Base-by-base conservation (phyloP, 148 eudicot genomes). In the Tetragonia tetragonoides region DNA sequence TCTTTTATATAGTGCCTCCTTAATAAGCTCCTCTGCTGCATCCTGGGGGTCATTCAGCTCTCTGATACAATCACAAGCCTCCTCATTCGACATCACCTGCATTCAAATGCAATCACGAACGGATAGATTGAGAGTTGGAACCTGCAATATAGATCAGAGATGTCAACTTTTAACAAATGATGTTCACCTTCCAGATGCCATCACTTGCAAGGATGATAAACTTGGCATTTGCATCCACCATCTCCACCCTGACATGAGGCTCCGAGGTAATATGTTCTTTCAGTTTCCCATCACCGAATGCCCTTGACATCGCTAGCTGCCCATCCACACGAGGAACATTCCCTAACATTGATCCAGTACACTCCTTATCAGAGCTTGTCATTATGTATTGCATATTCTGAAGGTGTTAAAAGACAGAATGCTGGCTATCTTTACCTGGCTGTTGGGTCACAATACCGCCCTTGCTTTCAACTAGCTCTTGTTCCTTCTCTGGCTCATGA, bases 51-150 rank as follows among this genome's bases (percentile, higher is more conserved):
- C 85, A 3, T 78, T 72, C 1, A 84, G 11, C 6, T 81, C 86
- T 61, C 59, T 41, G 1, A 86, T 82, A 80, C 85, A 79, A 28
- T 86, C 86, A 5, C 75, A 81, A 6, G 80, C 90, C 16, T 87
- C 94, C 75, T 90, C 84, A 61, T 88, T 90, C 8, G 90, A 79
- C 90, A 90, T 81, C 62, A 85, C 89, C 88, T 85, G 75, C 18
- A 61, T 28, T 7, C 49, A 28, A 54, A 73, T 64, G 53, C 20
- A 57, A 57, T 57, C 61, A 49, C 10, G 12, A 7, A 28, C 34
- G 34, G 34, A 28, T 28, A 28, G 34, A 28, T 28, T 28, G 1
- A 28, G 34, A 28, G 34, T 28, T 28, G 34, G 34, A 28, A 28
- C 34, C 34, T 28, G 34, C 34, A 28, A 28, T 28, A 28, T 28